Conservation (phyloP, 2,329 filamentous ascomycete genomes). For the Penicillium sp. region DNA sequence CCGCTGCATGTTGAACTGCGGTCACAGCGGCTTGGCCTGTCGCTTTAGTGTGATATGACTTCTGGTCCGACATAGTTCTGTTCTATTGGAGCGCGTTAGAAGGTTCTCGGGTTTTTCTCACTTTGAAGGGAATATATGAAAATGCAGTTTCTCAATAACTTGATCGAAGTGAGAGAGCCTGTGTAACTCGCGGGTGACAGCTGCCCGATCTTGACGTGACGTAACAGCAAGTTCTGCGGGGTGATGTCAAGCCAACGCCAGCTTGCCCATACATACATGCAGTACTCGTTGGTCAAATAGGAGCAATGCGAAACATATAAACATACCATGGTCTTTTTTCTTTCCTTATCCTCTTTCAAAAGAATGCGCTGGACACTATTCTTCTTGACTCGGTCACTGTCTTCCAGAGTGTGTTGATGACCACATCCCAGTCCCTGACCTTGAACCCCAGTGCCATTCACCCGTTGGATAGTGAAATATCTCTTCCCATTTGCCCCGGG, state of each 20-base stretch:
- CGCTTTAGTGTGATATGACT: conserved; percentile 73
- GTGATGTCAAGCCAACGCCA: conserved; percentile 16
- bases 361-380: conserved; percentile 74
- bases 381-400: conserved; percentile 81
- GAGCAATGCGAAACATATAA: conserved; percentile 49
- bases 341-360: conserved; percentile 68
- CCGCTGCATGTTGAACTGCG: conserved; percentile 71
- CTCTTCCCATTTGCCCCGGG: conserved; percentile 59
- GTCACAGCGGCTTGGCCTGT: conserved; percentile 74
- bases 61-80: conserved; percentile 62
- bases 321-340: conserved; percentile 65
- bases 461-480: conserved; percentile 77
- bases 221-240: conserved; percentile 30
- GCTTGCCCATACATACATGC: conserved; percentile 9
- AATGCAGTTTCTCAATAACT: not conserved
- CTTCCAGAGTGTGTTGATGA: conserved; percentile 75
- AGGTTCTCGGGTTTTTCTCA: conserved; percentile 7
- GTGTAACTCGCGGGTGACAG: conserved; percentile 4
- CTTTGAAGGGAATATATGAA: conserved; percentile 11
- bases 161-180: not conserved
- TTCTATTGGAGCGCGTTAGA: conserved; percentile 26
- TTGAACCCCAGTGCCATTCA: conserved; percentile 77
- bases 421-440: conserved; percentile 72
- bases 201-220: conserved; percentile 26
- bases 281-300: conserved; percentile 2